Conservation (phyloP, 2,329 filamentous ascomycete genomes). For the Penicillium sp. region DNA sequence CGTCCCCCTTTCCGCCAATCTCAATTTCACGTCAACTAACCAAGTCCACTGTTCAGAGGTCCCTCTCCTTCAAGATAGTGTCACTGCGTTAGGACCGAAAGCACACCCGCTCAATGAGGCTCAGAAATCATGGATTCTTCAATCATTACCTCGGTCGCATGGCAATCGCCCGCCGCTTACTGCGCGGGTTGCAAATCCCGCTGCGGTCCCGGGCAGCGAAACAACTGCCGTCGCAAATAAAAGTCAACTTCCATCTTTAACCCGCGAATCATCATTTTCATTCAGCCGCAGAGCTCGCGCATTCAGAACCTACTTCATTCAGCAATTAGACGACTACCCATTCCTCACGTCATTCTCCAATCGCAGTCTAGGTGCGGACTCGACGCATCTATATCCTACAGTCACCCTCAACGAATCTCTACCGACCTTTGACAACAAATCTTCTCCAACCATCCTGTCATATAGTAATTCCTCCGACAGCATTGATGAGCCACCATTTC, state of each 20-base stretch:
- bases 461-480: background rate
- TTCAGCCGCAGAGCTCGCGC: conserved; percentile 25
- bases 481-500: background rate
- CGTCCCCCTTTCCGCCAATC: conserved; percentile 8
- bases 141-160: conserved; percentile 11
- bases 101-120: conserved; percentile 2
- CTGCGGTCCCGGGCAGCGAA: conserved; percentile 13
- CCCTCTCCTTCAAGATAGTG: conserved; percentile 22
- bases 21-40: conserved; percentile 2
- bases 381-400: conserved; percentile 6
- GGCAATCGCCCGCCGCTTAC: conserved; percentile 15
- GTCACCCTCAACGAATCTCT: conserved; percentile 11
- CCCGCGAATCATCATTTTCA: conserved; percentile 18
- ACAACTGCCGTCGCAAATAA: conserved; percentile 15
- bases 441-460: background rate
- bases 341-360: conserved; percentile 18
- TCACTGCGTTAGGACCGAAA: conserved; percentile 7
- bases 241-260: conserved; percentile 11
- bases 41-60: conserved; percentile 15
- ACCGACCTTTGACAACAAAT: conserved; percentile 6
- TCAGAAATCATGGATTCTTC: conserved; percentile 10
- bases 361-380: conserved; percentile 8
- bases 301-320: conserved; percentile 26
- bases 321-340: conserved; percentile 24
- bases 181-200: conserved; percentile 6